Percentiles rank a stretch among this genome's conserved stretches.
Conservation (phyloP, 495 filamentous ascomycete species). For the Gamarada debralockiae region DNA sequence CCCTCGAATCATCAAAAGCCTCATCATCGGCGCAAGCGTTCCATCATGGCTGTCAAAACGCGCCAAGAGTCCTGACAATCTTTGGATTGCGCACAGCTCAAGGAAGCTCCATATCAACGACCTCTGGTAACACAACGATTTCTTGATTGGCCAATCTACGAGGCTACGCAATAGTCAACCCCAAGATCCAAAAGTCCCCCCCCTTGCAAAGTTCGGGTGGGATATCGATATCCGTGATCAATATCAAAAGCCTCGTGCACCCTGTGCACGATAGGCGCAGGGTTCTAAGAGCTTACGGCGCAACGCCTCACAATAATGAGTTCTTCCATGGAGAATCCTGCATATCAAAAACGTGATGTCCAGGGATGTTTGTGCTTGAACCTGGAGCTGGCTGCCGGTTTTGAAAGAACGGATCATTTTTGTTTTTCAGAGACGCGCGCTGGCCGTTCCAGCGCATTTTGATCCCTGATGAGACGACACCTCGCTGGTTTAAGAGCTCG, state of each 20-base stretch:
- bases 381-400: background rate
- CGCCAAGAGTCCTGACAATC: no score
- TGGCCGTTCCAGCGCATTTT: slow-evolving; percentile 1
- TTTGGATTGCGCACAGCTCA: slow-evolving; percentile 12
- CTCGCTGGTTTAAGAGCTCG: background rate
- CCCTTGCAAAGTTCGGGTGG: no score
- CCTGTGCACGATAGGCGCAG: no score
- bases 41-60: slow-evolving; percentile 6
- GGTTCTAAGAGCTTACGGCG: no score
- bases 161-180: no score
- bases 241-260: no score
- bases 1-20: slow-evolving; percentile 10
- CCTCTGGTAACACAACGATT: no score
- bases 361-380: background rate
- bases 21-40: background rate
- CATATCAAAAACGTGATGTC: background rate
- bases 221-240: no score
- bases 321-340: background rate
- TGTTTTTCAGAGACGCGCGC: slow-evolving; percentile 12
- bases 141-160: no score
- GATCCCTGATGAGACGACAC: slow-evolving; percentile 7
- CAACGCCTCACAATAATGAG: no score
- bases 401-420: slow-evolving; percentile 6
- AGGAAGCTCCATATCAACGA: background rate
- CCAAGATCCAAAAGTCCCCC: no score